phyloP scores from a whole-genome alignment of 2,329 filamentous ascomycete species.

The Trichoderma sp. region DNA sequence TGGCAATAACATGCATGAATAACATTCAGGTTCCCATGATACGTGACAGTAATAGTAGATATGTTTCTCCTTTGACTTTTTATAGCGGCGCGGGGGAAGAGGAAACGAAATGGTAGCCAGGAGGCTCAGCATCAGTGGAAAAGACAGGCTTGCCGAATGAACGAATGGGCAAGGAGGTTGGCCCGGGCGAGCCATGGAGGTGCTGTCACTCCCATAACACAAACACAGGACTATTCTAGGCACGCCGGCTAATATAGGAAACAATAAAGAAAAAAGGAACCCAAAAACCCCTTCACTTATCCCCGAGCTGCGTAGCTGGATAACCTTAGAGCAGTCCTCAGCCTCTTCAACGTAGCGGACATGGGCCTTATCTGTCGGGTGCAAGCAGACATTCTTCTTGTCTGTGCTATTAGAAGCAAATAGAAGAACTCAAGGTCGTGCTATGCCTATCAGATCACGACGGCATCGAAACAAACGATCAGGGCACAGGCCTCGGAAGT shows the following conservation, averaged over 20 bases:
- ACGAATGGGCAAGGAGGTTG: neutral
- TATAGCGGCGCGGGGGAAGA: no score
- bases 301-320: neutral
- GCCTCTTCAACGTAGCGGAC: constrained; percentile 1
- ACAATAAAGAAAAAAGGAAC: no score
- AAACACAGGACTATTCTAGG: no score
- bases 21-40: no score
- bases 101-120: neutral
- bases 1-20: no score
- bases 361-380: neutral
- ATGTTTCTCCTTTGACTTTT: no score
- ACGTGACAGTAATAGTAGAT: no score
- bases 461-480: neutral
- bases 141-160: constrained; percentile 3
- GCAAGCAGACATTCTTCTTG: neutral
- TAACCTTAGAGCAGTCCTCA: neutral
- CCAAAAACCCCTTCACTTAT: no score
- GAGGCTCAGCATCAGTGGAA: neutral
- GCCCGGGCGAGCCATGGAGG: no score
- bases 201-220: no score
- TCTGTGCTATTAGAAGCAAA: neutral
- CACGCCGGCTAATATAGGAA: no score
- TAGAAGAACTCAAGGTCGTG: neutral
- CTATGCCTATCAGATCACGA: neutral
- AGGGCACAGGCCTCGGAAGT: neutral